Evolutionary conservation across 2,329 filamentous ascomycete species (phyloP).

Genomic region (Penicillium sp.): DNA sequence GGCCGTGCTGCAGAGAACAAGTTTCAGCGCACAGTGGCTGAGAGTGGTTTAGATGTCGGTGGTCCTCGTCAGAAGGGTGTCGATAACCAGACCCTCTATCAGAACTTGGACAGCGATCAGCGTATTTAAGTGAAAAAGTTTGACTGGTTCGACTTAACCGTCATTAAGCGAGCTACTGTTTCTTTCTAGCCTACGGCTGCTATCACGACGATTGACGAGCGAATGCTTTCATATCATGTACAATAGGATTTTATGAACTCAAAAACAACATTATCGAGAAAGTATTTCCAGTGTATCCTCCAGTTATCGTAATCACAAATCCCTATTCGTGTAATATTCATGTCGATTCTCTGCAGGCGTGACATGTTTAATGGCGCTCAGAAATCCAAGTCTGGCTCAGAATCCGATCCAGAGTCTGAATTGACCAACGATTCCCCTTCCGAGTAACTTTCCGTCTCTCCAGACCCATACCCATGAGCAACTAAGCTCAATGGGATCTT

Average conservation of each 20-base stretch:
- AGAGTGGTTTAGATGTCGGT: constrained; percentile 31
- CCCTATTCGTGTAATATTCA: not conserved
- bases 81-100: constrained; percentile 25
- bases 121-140: constrained; percentile 22
- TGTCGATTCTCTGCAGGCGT: not conserved
- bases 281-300: not conserved
- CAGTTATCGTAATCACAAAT: not conserved
- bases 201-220: not conserved
- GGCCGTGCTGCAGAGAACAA: constrained; percentile 48
- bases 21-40: constrained; percentile 35
- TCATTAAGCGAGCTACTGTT: constrained; percentile 12
- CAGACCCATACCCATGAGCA: not conserved
- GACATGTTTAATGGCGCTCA: not conserved
- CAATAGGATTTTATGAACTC: constrained; percentile 8
- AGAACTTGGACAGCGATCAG: constrained; percentile 31
- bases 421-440: not conserved
- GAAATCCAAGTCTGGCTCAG: constrained; percentile 11
- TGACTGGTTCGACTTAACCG: not conserved
- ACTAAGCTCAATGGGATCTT: constrained; percentile 10
- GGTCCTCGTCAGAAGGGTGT: constrained; percentile 29
- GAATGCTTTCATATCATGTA: constrained; percentile 13
- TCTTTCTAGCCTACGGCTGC: not conserved
- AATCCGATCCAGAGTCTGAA: constrained; percentile 9
- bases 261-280: not conserved
- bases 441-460: not conserved